These are phyloP conservation scores for Coprinopsis cinerea DNA, from an alignment of 768 basidiomycete species.

Conservation along the genomic window DNA sequence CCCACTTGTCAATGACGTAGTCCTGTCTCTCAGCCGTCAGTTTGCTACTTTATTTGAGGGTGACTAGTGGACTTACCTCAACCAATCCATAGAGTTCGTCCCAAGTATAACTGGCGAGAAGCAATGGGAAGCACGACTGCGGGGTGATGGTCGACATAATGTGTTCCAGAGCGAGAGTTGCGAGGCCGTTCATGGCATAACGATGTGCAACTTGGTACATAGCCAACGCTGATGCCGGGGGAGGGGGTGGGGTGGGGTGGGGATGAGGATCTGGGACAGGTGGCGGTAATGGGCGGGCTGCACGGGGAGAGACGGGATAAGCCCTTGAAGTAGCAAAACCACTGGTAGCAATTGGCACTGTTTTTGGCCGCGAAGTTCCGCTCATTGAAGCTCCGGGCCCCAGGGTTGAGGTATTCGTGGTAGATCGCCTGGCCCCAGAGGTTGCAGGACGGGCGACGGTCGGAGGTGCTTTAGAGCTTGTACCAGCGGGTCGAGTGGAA, in stretches of 20 bases:
- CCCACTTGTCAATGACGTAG: conserved; percentile 74
- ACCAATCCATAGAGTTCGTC: conserved; percentile 56
- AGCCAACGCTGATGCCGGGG: conserved; percentile 65
- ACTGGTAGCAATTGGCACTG: conserved; percentile 31
- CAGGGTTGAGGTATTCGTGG: conserved; percentile 18
- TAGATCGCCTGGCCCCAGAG: conserved; percentile 17
- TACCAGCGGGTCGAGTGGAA: conserved; percentile 17
- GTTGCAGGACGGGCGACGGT: conserved; percentile 14
- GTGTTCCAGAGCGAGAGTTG: conserved; percentile 64
- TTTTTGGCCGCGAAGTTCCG: conserved; percentile 29
- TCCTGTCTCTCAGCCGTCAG: conserved; percentile 38
- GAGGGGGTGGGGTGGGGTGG: conserved; percentile 58
- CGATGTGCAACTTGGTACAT: conserved; percentile 76
- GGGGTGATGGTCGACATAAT: conserved; percentile 66
- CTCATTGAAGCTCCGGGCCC: conserved; percentile 18
- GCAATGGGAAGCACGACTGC: conserved; percentile 57
- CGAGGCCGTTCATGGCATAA: conserved; percentile 62
- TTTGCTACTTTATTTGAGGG: conserved; percentile 5
- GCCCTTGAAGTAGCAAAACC: conserved; percentile 30
- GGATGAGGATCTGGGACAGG: conserved; percentile 56
- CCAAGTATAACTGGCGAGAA: conserved; percentile 65
- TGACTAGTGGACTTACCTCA: conserved; percentile 37
- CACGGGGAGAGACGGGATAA: conserved; percentile 44
- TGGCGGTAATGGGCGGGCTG: conserved; percentile 32
- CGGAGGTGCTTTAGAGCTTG: conserved; percentile 20